Base-by-base conservation (phyloP, 495 filamentous ascomycete species). In the Penicillium ochrochloron region DNA sequence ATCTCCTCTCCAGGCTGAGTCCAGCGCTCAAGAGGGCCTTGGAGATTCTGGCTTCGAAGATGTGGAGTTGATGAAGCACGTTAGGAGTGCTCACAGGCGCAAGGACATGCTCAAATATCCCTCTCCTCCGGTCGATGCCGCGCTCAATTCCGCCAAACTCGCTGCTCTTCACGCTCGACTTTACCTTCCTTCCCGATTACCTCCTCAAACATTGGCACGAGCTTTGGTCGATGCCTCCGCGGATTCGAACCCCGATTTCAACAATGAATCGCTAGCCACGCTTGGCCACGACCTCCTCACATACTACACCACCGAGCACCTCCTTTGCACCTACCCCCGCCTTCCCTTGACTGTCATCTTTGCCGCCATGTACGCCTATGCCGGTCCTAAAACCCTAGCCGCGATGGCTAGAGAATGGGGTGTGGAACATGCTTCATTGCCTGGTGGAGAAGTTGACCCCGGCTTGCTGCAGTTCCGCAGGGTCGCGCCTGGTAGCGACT, bases 101-200 rank as follows among this genome's bases (percentile, higher is more conserved):
- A 61, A 70, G 59, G 63, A 75, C 58, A 70, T 78, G 77, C 72
- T 77, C 66, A 25, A 73, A 77, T 76, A 78, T 76, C 65, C 91
- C 63, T 93, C 91, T 71, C 93, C 90, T 66, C 85, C 83, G 60
- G 86, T 89, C 62, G 80, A 85, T 66, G 82, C 81, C 65, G 90
- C 93, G n/a, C 75, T 82, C 59, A 71, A 79, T 63, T 97, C 95
- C 58, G 89, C 94, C 60, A 97, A 97, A 81, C 91, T 99, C 71
- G 88, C 94, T 65, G 93, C 95, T 61, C 88, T 99, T 35, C 94
- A 97, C 78, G 90, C 93, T 71, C 93, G 95, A 71, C 89, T 99
- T 53, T 87, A 87, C 57, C 88, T 99, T 62, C 88, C 94, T 34
- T 82, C 85, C 37, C 89, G 88, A 75, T 83, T 97, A 66, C 96